Evolutionary conservation across 805 yeast species (phyloP), one percentile per base, ranked within the genome.

Genomic region (Ascoidea tarda): DNA sequence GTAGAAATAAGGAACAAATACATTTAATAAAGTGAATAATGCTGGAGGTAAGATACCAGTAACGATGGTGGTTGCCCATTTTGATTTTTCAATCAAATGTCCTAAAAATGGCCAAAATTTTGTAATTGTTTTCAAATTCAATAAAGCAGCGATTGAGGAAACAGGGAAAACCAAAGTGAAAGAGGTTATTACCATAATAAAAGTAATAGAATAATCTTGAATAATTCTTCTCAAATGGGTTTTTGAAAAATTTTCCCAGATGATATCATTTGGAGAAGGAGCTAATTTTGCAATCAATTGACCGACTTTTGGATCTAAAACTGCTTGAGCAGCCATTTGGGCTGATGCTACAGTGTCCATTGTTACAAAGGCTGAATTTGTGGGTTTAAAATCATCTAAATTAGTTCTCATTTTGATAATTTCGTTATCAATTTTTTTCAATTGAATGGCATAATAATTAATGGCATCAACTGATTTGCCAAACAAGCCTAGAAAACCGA

Each of bases 331-430:
- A 33, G 93, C 82, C 87, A 89, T 84, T 65, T 91, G 99, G 2
- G 98, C 97, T 58, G 90, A 83, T 0, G 96, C 96, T 3, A 89
- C 97, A 1, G 93, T 78, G 58, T 87, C 91, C 96, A 91, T 86
- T 0, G 98, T 93, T 5, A 91, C 80, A 66, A 91, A 91, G 0
- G 98, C 97, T 1, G 93, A 56, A 50, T 52, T 50, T 5, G 51
- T 12, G 38, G 73, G 73, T 50, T 64, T 64, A 61, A 76, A 77
- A 44, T 67, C 63, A 44, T 61, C 54, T 21, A 21, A 21, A 38
- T 64, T 69, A 6, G 48, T 33, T 51, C 64, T 60, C 21, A 72
- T 60, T 4, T 58, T 52, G 33, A 56, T 60, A 46, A 79, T 78
- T 49, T 71, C 56, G 6, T 58, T 55, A 60, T 78, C 76, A 12